These are phyloP conservation scores for Blastobotrys mokoenaii DNA, from an alignment of 805 yeast genomes.

Conservation along the genomic window DNA sequence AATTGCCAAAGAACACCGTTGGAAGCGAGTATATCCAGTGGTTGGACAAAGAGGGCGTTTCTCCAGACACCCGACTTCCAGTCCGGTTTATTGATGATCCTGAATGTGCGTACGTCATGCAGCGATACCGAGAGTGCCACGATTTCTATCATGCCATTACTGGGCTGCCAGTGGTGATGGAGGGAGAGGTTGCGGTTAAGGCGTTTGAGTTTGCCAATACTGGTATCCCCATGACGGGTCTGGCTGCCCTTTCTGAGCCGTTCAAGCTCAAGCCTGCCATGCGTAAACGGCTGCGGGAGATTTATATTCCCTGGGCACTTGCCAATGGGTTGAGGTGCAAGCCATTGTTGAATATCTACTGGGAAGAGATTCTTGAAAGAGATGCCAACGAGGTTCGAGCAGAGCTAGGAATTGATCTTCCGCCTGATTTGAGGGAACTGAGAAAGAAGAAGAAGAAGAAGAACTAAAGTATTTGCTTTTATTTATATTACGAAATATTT, in stretches of 20 bases:
- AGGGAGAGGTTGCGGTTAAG: constrained; percentile 94
- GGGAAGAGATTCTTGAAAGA: constrained; percentile 75
- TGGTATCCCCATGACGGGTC: constrained; percentile 91
- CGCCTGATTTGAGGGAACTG: constrained; percentile 68
- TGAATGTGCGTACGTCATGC: constrained; percentile 86
- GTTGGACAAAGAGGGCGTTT: constrained; percentile 79
- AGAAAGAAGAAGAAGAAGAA: constrained; percentile 35
- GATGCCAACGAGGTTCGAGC: constrained; percentile 65
- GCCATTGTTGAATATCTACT: constrained; percentile 77
- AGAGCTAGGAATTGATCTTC: constrained; percentile 65
- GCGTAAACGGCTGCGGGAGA: constrained; percentile 51
- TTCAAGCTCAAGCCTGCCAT: constrained; percentile 59
- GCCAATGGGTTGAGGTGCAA: constrained; percentile 62
- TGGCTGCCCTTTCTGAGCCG: constrained; percentile 89
- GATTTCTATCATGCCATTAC: constrained; percentile 93
- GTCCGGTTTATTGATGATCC: constrained; percentile 85
- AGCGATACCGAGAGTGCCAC: constrained; percentile 91
- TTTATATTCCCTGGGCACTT: constrained; percentile 85
- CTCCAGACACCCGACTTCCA: constrained; percentile 87
- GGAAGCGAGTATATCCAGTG: constrained; percentile 76
- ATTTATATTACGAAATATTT: too few species aligned
- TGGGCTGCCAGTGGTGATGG: constrained; percentile 81
- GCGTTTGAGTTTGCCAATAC: constrained; percentile 87
- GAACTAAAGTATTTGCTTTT: too few species aligned
- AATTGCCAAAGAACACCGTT: constrained; percentile 57